Conservation (phyloP, 73 alveolate genomes). For the Loxodes magnus region DNA sequence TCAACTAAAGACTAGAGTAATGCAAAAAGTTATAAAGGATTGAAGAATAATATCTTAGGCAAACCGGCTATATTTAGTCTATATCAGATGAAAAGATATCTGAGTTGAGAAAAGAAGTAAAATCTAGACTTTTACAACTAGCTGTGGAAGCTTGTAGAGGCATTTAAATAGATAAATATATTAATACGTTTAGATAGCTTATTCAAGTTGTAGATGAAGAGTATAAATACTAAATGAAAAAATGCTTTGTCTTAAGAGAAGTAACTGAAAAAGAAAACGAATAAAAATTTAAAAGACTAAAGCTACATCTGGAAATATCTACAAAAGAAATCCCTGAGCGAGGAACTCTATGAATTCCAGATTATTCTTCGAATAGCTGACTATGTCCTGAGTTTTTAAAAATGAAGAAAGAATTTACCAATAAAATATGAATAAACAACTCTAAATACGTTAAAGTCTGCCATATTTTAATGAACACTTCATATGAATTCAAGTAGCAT, state of each 20-base stretch:
- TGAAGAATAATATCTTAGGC: slow-evolving; percentile 75
- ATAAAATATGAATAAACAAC: slow-evolving; percentile 37
- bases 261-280: slow-evolving; percentile 75
- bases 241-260: slow-evolving; percentile 69
- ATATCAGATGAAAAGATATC: slow-evolving; percentile 73
- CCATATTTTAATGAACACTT: too few species aligned
- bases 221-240: slow-evolving; percentile 82
- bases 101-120: slow-evolving; percentile 58
- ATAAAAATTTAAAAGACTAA: slow-evolving; percentile 43
- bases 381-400: too few species aligned
- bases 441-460: slow-evolving; percentile 35
- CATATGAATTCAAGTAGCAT: slow-evolving; percentile 30
- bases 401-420: slow-evolving; percentile 11
- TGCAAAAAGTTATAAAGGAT: slow-evolving; percentile 37
- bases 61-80: slow-evolving; percentile 71
- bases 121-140: slow-evolving; percentile 26
- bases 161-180: slow-evolving; percentile 42
- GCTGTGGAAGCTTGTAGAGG: slow-evolving; percentile 28
- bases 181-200: slow-evolving; percentile 45
- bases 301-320: slow-evolving; percentile 41
- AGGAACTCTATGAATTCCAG: slow-evolving; percentile 45
- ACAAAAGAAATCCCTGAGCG: slow-evolving; percentile 36
- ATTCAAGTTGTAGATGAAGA: slow-evolving; percentile 69
- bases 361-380: too few species aligned
- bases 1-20: slow-evolving; percentile 21